Percentiles rank a stretch among this genome's conserved stretches.
Conservation (phyloP, 257 asterid species). For the Capsicum baccatum region DNA sequence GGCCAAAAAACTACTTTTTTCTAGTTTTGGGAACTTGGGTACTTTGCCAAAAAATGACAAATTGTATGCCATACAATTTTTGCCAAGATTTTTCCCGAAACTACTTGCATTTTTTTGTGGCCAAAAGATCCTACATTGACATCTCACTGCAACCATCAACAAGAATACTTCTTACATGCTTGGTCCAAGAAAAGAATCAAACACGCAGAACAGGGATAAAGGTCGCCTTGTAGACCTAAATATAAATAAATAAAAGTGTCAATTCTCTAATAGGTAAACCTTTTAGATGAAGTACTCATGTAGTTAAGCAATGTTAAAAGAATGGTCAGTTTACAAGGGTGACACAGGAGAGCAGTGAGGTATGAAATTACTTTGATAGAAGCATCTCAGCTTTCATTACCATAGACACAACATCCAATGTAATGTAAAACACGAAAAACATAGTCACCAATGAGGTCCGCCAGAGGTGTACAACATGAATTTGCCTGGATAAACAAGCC, state of each 20-base stretch:
- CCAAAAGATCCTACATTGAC: neutral
- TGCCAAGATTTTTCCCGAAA: too few relatives aligned
- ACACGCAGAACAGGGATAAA: neutral
- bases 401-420: neutral
- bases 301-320: neutral
- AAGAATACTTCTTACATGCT: neutral
- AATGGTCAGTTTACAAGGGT: neutral
- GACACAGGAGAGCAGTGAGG: neutral
- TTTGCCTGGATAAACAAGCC: neutral
- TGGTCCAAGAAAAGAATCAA: neutral
- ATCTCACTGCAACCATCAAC: slow-evolving; percentile 15
- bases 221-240: neutral
- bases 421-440: neutral
- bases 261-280: slow-evolving; percentile 1
- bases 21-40: too few relatives aligned
- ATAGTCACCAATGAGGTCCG: neutral
- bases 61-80: too few relatives aligned
- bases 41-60: too few relatives aligned
- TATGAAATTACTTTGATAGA: neutral
- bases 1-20: too few relatives aligned
- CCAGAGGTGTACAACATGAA: neutral
- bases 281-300: neutral
- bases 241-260: neutral
- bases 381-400: slow-evolving; percentile 24
- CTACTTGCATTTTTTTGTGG: too few relatives aligned